Base-by-base conservation (phyloP, 306 rosid species). In the Nissolia schottii region DNA sequence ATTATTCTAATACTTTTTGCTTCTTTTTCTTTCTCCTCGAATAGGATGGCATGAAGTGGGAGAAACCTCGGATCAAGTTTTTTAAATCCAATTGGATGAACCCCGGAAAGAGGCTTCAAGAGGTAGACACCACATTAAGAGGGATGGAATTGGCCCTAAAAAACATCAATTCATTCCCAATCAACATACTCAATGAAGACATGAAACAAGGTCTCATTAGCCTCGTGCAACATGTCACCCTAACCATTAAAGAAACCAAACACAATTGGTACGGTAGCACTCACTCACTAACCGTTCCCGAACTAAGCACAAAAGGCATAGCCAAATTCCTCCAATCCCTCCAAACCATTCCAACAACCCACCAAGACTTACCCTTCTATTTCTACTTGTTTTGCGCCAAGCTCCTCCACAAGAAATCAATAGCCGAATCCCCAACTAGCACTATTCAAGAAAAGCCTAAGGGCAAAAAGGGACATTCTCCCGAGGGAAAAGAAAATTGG, bases 101-200 rank as follows among this genome's bases (percentile, higher is more conserved):
- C 54, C 69, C 50, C 1, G 77, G 32, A 66, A 70, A 72, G 29
- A 81, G 56, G 64, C 61, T 81, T 51, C 78, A 83, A 64, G 87
- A 67, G 19, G 28, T 83, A 60, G 82, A 83, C 49, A 35, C 37
- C 14, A 29, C 74, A 37, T 77, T 83, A 12, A 79, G 75, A 68
- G 96, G 96, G n/a, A 83, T 89, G 85, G 92, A 89, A 55, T 25
- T 83, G 75, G 90, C 88, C 40, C 55, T 89, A 29, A 75, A 63
- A 5, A 65, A 4, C 27, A 74, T 20, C 10, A 55, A 77, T 53
- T 77, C 88, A 20, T 85, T 81, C 65, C 96, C 96, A 3, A 38
- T 81, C 23, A 40, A 6, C 43, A 37, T 60, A 28, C 34, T 79
- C 15, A 61, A 71, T 25, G 81, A 35, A 60, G 63, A 83, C 3